phyloP scores from a whole-genome alignment of 2,329 filamentous ascomycete genomes.

The Oidium heveae region DNA sequence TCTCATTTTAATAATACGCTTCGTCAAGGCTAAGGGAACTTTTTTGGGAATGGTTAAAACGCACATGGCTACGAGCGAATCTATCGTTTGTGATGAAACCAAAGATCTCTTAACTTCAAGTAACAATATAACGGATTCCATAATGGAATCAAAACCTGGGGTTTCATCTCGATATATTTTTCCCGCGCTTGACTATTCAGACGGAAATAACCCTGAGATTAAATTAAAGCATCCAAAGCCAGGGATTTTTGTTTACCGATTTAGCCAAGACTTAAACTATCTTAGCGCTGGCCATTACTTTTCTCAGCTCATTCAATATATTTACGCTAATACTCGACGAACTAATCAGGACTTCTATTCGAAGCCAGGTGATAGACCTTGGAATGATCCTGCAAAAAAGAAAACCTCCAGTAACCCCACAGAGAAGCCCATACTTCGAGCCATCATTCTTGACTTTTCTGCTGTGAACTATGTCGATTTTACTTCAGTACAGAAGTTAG shows the following conservation, averaged over 20 bases:
- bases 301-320: slow-evolving; percentile 45
- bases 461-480: slow-evolving; percentile 86
- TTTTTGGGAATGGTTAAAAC: slow-evolving; percentile 69
- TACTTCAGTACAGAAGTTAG: slow-evolving; percentile 74
- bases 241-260: slow-evolving; percentile 87
- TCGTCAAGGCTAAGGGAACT: slow-evolving; percentile 56
- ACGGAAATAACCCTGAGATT: slow-evolving; percentile 72
- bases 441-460: slow-evolving; percentile 83
- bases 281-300: slow-evolving; percentile 79
- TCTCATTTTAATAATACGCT: slow-evolving; percentile 57
- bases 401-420: slow-evolving; percentile 20
- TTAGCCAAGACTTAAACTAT: slow-evolving; percentile 88
- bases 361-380: slow-evolving; percentile 55
- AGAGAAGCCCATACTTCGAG: slow-evolving; percentile 45
- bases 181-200: slow-evolving; percentile 63
- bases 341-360: slow-evolving; percentile 44
- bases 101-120: slow-evolving; percentile 21
- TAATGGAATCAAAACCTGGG: slow-evolving; percentile 8
- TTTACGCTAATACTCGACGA: slow-evolving; percentile 47
- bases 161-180: slow-evolving; percentile 47
- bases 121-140: slow-evolving; percentile 18
- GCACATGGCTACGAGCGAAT: slow-evolving; percentile 50
- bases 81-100: slow-evolving; percentile 39
- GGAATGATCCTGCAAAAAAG: slow-evolving; percentile 76
- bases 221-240: slow-evolving; percentile 63